Evolutionary conservation across 805 yeast species (phyloP).

Genomic region (Kodamaea kakaduensis): DNA sequence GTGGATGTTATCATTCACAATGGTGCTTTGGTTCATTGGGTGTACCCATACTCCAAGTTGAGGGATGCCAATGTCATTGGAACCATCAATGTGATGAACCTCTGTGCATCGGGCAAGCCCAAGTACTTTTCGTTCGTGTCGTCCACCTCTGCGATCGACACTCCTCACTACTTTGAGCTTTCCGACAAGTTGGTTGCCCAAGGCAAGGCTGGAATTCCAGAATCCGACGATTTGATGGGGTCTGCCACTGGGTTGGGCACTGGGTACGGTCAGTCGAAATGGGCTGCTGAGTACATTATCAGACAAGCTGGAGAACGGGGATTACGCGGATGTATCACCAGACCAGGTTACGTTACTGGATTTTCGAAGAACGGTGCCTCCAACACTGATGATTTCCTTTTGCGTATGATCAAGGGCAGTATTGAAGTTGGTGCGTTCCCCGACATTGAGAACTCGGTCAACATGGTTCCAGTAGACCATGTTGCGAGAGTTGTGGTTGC

Average conservation of each 20-base stretch:
- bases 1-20: conserved; percentile 89
- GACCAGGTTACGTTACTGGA: conserved; percentile 97
- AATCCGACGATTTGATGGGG: conserved; percentile 78
- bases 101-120: conserved; percentile 76
- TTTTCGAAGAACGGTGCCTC: conserved; percentile 79
- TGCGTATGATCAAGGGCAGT: conserved; percentile 93
- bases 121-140: conserved; percentile 89
- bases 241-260: conserved; percentile 78
- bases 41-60: conserved; percentile 84
- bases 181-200: conserved; percentile 65
- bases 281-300: conserved; percentile 92
- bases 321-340: conserved; percentile 77
- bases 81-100: conserved; percentile 75
- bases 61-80: conserved; percentile 92
- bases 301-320: conserved; percentile 88
- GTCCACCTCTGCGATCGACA: conserved; percentile 89
- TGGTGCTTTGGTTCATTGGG: conserved; percentile 99
- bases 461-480: conserved; percentile 97
- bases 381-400: conserved; percentile 93
- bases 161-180: conserved; percentile 69
- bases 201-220: conserved; percentile 73
- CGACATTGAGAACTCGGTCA: conserved; percentile 79
- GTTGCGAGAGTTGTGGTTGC: conserved; percentile 91
- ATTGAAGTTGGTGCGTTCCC: conserved; percentile 84
- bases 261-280: conserved; percentile 96